Evolutionary conservation across 2,329 filamentous ascomycete genomes (phyloP).

Genomic region (Nannizziopsis barbatae): DNA sequence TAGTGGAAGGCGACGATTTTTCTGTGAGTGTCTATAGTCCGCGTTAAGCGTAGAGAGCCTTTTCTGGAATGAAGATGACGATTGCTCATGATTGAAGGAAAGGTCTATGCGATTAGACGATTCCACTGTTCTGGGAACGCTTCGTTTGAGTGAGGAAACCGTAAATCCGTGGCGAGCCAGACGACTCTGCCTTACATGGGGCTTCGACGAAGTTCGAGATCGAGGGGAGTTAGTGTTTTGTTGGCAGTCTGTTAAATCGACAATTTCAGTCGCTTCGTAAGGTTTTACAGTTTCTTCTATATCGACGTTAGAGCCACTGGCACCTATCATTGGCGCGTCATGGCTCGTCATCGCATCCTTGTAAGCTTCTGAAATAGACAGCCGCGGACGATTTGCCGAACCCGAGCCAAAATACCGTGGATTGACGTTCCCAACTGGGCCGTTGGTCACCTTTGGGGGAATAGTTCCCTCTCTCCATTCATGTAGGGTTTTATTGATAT

Average conservation of each 20-base stretch:
- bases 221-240: neutral
- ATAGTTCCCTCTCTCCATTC: conserved; percentile 43
- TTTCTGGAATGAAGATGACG: conserved; percentile 22
- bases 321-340: neutral
- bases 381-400: neutral
- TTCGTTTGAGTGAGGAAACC: conserved; percentile 29
- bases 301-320: neutral
- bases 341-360: neutral
- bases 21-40: conserved; percentile 20
- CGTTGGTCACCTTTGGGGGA: conserved; percentile 6
- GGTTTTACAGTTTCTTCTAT: neutral
- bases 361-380: neutral
- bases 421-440: neutral
- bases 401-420: neutral
- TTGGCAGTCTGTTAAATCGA: neutral
- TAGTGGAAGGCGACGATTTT: conserved; percentile 22
- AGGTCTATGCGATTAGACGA: conserved; percentile 21
- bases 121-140: conserved; percentile 27
- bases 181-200: conserved; percentile 18
- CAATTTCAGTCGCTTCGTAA: neutral
- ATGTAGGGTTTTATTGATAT: conserved; percentile 40
- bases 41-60: conserved; percentile 27
- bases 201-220: neutral
- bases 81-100: conserved; percentile 12
- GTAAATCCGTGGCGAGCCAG: conserved; percentile 26